Conservation (phyloP, 768 basidiomycete species). For the Aureoboletus auriporus region DNA sequence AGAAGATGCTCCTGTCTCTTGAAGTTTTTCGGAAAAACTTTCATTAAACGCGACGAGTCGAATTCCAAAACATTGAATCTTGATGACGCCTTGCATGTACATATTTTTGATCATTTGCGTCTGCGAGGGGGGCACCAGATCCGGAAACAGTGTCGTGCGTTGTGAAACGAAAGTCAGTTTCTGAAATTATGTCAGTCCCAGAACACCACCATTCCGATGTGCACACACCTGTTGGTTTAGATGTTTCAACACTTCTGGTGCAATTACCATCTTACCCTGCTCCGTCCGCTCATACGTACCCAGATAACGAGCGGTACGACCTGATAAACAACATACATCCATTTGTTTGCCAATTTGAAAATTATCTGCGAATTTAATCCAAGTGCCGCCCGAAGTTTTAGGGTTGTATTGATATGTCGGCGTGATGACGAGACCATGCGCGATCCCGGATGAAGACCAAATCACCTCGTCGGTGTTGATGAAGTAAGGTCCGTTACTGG, state of each 20-base stretch:
- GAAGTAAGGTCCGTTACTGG: constrained; percentile 11
- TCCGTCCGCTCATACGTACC: constrained; percentile 25
- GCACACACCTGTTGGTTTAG: constrained; percentile 9
- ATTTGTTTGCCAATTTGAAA: constrained; percentile 14
- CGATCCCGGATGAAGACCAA: constrained; percentile 21
- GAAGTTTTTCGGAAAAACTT: constrained; percentile 13
- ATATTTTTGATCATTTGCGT: constrained; percentile 23
- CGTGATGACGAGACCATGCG: constrained; percentile 22
- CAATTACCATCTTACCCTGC: constrained; percentile 10
- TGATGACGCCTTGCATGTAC: constrained; percentile 27
- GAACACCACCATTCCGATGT: neutral
- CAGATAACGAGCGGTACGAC: constrained; percentile 14
- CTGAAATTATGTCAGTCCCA: constrained; percentile 8
- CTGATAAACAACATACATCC: constrained; percentile 16
- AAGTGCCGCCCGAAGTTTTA: constrained; percentile 10
- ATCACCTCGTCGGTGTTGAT: constrained; percentile 16
- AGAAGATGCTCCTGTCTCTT: neutral
- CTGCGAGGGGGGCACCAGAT: constrained; percentile 23
- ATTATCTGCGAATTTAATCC: constrained; percentile 8
- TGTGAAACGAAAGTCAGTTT: constrained; percentile 15
- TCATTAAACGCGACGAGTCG: constrained; percentile 18
- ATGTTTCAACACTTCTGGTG: constrained; percentile 7
- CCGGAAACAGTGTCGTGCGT: constrained; percentile 16
- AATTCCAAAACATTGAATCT: constrained; percentile 25
- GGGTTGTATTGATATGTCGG: constrained; percentile 27